Percentiles rank a stretch among this genome's conserved stretches.
These are phyloP conservation scores for Podospora australis DNA, from an alignment of 495 filamentous ascomycete genomes.

Conservation along the genomic window DNA sequence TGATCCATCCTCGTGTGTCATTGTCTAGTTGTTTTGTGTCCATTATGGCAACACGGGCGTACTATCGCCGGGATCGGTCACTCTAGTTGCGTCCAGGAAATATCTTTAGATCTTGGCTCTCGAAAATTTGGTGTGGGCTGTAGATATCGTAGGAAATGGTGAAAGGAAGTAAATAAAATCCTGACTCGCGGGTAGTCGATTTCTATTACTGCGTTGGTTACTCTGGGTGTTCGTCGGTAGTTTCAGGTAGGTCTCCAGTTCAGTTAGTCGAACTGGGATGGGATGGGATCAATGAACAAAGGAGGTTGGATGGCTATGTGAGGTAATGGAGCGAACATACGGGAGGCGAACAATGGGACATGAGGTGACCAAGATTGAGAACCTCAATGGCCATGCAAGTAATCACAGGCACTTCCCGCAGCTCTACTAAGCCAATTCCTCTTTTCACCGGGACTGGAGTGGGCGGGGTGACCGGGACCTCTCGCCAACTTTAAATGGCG, in stretches of 20 bases:
- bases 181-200: neutral
- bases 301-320: neutral
- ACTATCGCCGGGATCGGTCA: neutral
- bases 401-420: too few relatives aligned
- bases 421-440: too few relatives aligned
- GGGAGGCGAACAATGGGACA: neutral
- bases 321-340: neutral
- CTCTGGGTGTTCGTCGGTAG: too few relatives aligned
- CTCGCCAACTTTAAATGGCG: too few relatives aligned
- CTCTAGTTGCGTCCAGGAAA: neutral
- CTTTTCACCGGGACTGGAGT: too few relatives aligned
- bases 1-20: conserved; percentile 89
- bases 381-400: conserved; percentile 6
- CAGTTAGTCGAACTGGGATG: too few relatives aligned
- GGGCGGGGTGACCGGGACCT: too few relatives aligned
- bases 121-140: neutral
- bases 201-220: neutral
- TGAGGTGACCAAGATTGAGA: neutral
- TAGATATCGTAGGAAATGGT: neutral
- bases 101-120: neutral
- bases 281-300: neutral
- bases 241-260: too few relatives aligned
- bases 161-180: neutral
- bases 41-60: too few relatives aligned
- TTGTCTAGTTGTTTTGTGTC: conserved; percentile 51